Evolutionary conservation across 2,329 filamentous ascomycete genomes (phyloP), one percentile per base, ranked within the genome.

Genomic region (Davidsoniella virescens): DNA sequence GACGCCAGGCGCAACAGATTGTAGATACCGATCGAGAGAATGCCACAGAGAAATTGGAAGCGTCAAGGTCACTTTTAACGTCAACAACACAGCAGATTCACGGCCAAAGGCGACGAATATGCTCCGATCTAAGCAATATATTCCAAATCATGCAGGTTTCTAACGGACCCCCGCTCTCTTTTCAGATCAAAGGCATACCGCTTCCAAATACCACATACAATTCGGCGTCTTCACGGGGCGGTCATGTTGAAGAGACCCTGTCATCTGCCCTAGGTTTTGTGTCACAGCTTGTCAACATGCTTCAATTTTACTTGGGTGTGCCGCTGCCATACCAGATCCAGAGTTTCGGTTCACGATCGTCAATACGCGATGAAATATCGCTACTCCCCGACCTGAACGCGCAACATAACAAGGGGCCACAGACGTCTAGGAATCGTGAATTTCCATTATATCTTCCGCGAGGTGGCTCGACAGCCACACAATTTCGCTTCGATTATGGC

Each of bases 401-500:
- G 2, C 42, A 48, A 7, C 38, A 48, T 39, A 48, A 25, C 14
- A 36, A 50, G 23, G 47, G 47, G n/a, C 20, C 40, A 2, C 39
- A 48, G n/a, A 38, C 42, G n/a, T 62, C 61, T 5, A 65, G 75
- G 50, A 74, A 80, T 43, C 71, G 80, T 49, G 80, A 78, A 5
- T 98, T 94, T 58, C 92, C 92, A 0, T 72, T 98, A 0, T 88
- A 88, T 63, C 61, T 78, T 0, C 72, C 72, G 0, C 65, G 73
- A 2, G 74, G 75, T 14, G 75, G 74, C 64, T 84, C 67, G n/a
- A 73, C 60, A 0, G 74, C 76, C 2, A 78, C 87, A 0, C 78
- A 87, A 43, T 96, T 90, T 67, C 80, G 90, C 2, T 96, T 96
- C 63, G 90, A 96, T 59, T 98, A 96, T 62, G 92, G 73, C 9